Base-by-base conservation (phyloP, 2,329 filamentous ascomycete species). In the Cordyceps farinosa region DNA sequence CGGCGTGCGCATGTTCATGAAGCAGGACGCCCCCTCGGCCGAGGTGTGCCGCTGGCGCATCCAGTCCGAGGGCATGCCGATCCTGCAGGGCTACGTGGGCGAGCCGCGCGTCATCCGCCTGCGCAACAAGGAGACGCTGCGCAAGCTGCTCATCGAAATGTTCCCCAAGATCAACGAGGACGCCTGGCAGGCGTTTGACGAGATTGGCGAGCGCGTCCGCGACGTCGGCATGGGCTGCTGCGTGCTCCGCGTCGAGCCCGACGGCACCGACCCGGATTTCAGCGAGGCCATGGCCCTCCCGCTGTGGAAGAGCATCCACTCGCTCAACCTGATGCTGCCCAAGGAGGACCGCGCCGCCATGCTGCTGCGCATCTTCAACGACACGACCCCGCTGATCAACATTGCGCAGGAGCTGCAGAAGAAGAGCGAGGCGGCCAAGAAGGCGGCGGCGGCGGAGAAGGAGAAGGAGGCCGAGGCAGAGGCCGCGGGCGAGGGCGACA, bases 1-100 rank as follows among this genome's bases (percentile, higher is more conserved):
- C 57, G 95, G 95, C 67, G 93, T 99, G 40, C 96, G 96, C 79
- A 98, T 98, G 92, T 99, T 96, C 75, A 95, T 98, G 82, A 97
- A 96, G 80, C 94, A 98, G 76, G 92, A 97, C 72, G 90, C 91
- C 0, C 93, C 96, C 65, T 90, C 88, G 5, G 88, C 89, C 42
- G 89, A 93, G 61, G 90, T 95, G 40, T 97, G 93, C 79, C 86
- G 89, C 64, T 99, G 95, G 95, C 87, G 95, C 53, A 95, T 99
- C 70, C 95, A 99, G 80, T 90, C 89, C 13, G 95, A 99, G 76
- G 95, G 95, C 30, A 87, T 99, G 79, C 87, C 90, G 10, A 92
- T 99, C 68, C 82, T 97, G 42, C 90, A 97, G 72, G 90, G 91
- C 32, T 98, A 96, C 83, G 89, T 98, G 1, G 91, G 91, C 27